A percentile compares a stretch with the other conserved stretches of the same genome.
Evolutionary conservation across 805 yeast species (phyloP).

Genomic region (Tetrapisispora namnaoensis): DNA sequence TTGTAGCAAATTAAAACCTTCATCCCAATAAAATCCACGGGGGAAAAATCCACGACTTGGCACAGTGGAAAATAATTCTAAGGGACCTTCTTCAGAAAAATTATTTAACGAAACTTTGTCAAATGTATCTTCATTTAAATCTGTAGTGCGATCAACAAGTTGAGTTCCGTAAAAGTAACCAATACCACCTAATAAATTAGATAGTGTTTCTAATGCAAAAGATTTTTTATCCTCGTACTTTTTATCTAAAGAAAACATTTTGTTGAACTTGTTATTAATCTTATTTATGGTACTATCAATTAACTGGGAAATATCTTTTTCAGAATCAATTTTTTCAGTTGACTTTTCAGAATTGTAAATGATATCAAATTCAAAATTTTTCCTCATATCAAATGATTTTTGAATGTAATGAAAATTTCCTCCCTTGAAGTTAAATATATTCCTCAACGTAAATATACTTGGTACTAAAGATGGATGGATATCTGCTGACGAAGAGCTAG

Average conservation of each 20-base stretch:
- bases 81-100: constrained; percentile 67
- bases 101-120: constrained; percentile 38
- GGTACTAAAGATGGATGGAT: constrained; percentile 29
- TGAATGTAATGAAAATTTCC: constrained; percentile 80
- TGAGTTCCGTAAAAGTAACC: constrained; percentile 82
- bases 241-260: constrained; percentile 37
- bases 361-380: constrained; percentile 59
- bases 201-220: constrained; percentile 71
- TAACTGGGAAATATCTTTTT: constrained; percentile 13
- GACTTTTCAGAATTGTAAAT: constrained; percentile 43
- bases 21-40: constrained; percentile 97
- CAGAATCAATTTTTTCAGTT: constrained; percentile 29
- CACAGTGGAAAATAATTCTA: constrained; percentile 66
- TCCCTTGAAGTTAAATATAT: constrained; percentile 42
- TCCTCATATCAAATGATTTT: constrained; percentile 54
- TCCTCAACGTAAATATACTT: constrained; percentile 44
- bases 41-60: constrained; percentile 95
- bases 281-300: constrained; percentile 16
- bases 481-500: constrained; percentile 9
- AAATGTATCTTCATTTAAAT: constrained; percentile 60
- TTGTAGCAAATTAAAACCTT: constrained; percentile 87
- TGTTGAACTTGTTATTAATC: constrained; percentile 37
- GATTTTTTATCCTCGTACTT: constrained; percentile 32
- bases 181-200: constrained; percentile 83
- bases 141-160: constrained; percentile 63